Percentiles rank a stretch among this genome's conserved stretches.
Conservation (phyloP, 2,329 filamentous ascomycete genomes). For the Hypomyces rosellus region DNA sequence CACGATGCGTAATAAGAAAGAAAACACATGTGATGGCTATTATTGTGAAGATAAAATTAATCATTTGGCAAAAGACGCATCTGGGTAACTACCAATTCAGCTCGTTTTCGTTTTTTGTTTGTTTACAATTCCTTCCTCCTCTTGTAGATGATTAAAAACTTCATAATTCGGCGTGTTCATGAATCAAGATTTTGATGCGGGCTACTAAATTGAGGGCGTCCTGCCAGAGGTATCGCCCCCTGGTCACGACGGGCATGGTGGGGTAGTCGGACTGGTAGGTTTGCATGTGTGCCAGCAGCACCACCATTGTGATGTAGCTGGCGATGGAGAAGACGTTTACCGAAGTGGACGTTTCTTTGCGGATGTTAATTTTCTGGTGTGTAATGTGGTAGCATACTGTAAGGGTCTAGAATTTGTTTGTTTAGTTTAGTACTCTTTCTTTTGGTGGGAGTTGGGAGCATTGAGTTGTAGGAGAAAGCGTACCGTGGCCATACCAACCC, state of each 20-base stretch:
- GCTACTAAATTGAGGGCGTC: conserved; percentile 25
- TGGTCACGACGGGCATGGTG: conserved; percentile 49
- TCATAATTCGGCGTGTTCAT: conserved; percentile 26
- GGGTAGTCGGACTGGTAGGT: conserved; percentile 55
- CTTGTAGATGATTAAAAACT: background rate
- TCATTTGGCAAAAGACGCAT: too few relatives aligned
- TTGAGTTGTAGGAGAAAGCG: conserved; percentile 18
- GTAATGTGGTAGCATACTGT: conserved; percentile 71
- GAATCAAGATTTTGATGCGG: conserved; percentile 24
- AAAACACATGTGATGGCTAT: too few relatives aligned
- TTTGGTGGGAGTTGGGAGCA: background rate
- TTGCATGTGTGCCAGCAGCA: conserved; percentile 61
- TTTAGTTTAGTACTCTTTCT: background rate
- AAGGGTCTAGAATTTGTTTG: conserved; percentile 46
- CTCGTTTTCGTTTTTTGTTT: too few relatives aligned
- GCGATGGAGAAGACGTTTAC: conserved; percentile 70
- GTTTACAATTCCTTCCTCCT: too few relatives aligned
- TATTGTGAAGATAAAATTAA: too few relatives aligned
- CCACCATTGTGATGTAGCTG: conserved; percentile 69
- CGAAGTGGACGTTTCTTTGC: conserved; percentile 72
- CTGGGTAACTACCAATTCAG: too few relatives aligned
- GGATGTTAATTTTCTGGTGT: conserved; percentile 72
- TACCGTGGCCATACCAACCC: conserved; percentile 72
- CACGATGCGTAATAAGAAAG: too few relatives aligned
- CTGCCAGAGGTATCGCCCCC: conserved; percentile 29